These are phyloP conservation scores for Saccharomycopsis fodiens DNA, from an alignment of 805 yeast species.

Conservation along the genomic window DNA sequence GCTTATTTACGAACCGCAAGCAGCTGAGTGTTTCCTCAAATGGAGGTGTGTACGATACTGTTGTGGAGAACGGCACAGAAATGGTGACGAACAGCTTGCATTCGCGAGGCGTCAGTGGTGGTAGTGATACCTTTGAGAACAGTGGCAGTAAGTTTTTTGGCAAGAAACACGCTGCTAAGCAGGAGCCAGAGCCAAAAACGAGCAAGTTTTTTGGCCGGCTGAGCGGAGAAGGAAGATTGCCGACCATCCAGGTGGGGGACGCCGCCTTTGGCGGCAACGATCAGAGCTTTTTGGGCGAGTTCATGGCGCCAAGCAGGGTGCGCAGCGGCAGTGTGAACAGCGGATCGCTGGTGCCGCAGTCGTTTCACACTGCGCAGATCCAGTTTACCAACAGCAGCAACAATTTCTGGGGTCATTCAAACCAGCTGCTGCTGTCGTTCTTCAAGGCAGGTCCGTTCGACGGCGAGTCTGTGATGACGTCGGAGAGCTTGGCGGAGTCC, in stretches of 20 bases:
- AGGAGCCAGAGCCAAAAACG: neutral
- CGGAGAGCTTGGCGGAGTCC: neutral
- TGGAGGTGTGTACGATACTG: neutral
- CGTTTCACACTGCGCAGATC: constrained; percentile 19
- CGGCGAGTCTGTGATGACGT: neutral
- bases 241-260: neutral
- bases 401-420: constrained; percentile 4
- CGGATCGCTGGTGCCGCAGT: constrained; percentile 16
- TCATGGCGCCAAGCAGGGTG: constrained; percentile 8
- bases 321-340: constrained; percentile 20
- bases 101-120: neutral
- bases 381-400: constrained; percentile 2
- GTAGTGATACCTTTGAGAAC: neutral
- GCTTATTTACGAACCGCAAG: constrained; percentile 9
- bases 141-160: constrained; percentile 10
- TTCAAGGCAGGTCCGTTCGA: constrained; percentile 8
- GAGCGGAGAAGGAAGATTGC: neutral
- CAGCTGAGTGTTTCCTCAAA: constrained; percentile 8
- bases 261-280: neutral
- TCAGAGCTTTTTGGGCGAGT: constrained; percentile 1
- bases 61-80: constrained; percentile 11
- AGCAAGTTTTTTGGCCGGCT: constrained; percentile 12
- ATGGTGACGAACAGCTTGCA: constrained; percentile 10
- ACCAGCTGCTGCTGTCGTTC: constrained; percentile 4
- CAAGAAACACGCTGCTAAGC: neutral